Percentiles rank a stretch among this genome's conserved stretches.
These are phyloP conservation scores for Ustilago hordei DNA, from an alignment of 1,284 basidiomycete species.

Conservation along the genomic window DNA sequence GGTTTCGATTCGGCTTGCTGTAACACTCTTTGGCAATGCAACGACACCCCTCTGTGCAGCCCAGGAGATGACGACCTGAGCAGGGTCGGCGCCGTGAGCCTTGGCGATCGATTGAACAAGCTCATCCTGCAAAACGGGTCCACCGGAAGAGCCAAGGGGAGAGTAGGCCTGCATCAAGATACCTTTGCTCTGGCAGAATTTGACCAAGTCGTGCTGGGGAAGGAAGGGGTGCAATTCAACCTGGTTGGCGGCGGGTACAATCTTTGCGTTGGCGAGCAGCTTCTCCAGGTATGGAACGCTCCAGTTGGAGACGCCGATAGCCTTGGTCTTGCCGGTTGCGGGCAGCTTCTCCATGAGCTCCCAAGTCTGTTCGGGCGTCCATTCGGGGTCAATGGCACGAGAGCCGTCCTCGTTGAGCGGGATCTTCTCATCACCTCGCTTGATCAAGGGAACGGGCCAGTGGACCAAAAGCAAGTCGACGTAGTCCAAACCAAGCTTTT, in stretches of 20 bases:
- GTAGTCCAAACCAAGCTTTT: constrained; percentile 80
- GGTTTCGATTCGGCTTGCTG: constrained; percentile 56
- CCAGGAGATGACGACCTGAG: constrained; percentile 59
- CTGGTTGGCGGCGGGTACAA: constrained; percentile 80
- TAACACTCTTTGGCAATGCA: constrained; percentile 58
- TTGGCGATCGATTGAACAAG: constrained; percentile 54
- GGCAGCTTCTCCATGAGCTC: constrained; percentile 81
- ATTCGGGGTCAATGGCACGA: constrained; percentile 75
- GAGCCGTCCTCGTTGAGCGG: constrained; percentile 77
- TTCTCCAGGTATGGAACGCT: constrained; percentile 58
- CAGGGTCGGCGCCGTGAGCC: constrained; percentile 45
- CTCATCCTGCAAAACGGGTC: constrained; percentile 45
- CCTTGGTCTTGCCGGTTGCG: constrained; percentile 79
- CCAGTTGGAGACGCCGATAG: constrained; percentile 76
- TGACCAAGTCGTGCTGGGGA: constrained; percentile 83
- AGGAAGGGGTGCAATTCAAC: constrained; percentile 59
- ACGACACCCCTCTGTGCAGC: constrained; percentile 52
- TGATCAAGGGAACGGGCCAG: constrained; percentile 74
- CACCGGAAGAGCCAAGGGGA: constrained; percentile 55
- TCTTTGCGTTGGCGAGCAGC: constrained; percentile 74
- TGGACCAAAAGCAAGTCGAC: constrained; percentile 76
- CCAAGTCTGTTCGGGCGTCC: constrained; percentile 82
- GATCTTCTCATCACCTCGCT: constrained; percentile 75
- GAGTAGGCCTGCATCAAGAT: constrained; percentile 56
- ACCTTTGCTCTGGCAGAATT: constrained; percentile 73